Evolutionary conservation across 2,329 filamentous ascomycete species (phyloP).

Genomic region (Dothidotthia symphoricarpi): DNA sequence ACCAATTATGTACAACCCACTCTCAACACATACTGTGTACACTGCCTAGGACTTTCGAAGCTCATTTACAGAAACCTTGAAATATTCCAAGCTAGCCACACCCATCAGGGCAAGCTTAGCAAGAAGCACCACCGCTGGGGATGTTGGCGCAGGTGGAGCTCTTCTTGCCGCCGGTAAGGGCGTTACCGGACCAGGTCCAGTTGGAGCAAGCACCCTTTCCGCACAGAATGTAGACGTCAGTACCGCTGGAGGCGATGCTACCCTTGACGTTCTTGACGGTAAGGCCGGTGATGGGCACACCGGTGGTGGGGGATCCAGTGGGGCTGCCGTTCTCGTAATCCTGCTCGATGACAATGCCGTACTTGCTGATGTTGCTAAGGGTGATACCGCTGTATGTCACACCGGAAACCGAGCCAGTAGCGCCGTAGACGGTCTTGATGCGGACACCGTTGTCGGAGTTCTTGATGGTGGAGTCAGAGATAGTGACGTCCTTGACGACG

Average conservation of each 20-base stretch:
- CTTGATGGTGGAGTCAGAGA: constrained; percentile 50
- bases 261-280: constrained; percentile 46
- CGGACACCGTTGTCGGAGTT: constrained; percentile 59
- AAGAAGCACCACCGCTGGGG: constrained; percentile 36
- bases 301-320: constrained; percentile 48
- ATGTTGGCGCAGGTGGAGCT: constrained; percentile 35
- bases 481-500: constrained; percentile 53
- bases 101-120: constrained; percentile 19
- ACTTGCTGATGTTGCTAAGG: constrained; percentile 47
- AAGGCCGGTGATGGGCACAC: constrained; percentile 49
- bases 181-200: constrained; percentile 56
- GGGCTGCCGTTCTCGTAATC: constrained; percentile 52
- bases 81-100: too few species aligned
- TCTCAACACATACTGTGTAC: too few species aligned
- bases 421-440: constrained; percentile 57
- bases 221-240: constrained; percentile 56
- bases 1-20: too few species aligned
- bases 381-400: constrained; percentile 51
- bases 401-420: constrained; percentile 53
- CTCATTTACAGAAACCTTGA: too few species aligned
- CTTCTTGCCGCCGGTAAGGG: constrained; percentile 40
- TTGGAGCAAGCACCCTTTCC: constrained; percentile 53
- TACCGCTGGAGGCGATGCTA: constrained; percentile 29
- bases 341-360: constrained; percentile 55
- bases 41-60: too few species aligned